Conservation (phyloP, 192 early-diverging fungal species). For the Podila verticillata region DNA sequence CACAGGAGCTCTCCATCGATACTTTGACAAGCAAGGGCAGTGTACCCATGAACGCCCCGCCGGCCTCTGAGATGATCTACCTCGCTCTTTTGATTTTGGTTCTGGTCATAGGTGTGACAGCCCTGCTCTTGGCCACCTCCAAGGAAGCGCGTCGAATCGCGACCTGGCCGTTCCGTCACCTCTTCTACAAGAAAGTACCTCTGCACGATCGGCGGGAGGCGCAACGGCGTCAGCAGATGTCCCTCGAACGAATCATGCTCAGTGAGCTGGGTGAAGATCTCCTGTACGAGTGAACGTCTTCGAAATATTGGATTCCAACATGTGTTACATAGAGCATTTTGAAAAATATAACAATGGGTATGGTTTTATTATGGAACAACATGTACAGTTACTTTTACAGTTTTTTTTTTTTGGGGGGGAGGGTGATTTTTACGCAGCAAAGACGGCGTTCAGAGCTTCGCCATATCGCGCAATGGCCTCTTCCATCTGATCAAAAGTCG, state of each 20-base stretch:
- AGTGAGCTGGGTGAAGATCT: slow-evolving; percentile 32
- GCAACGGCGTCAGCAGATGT: background rate
- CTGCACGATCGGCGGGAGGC: background rate
- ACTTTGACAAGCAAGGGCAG: background rate
- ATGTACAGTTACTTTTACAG: too few species aligned
- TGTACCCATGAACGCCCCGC: background rate
- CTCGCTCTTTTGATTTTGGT: slow-evolving; percentile 16
- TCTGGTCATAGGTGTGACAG: slow-evolving; percentile 6
- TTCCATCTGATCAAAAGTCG: slow-evolving; percentile 64
- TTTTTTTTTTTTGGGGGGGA: too few species aligned
- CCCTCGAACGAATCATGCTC: slow-evolving; percentile 29
- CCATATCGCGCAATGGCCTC: slow-evolving; percentile 60
- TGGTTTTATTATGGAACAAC: too few species aligned
- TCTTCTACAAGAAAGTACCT: slow-evolving; percentile 25
- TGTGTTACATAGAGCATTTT: too few species aligned
- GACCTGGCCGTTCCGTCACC: slow-evolving; percentile 12
- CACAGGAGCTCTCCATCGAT: background rate
- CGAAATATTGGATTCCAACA: too few species aligned
- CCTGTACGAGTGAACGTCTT: slow-evolving; percentile 11
- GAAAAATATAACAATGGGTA: too few species aligned
- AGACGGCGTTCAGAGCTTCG: slow-evolving; percentile 16
- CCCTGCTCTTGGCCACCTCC: slow-evolving; percentile 7
- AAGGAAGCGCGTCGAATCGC: slow-evolving; percentile 9
- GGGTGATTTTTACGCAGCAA: slow-evolving; percentile 17
- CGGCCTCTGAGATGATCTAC: slow-evolving; percentile 9